Percentiles rank a stretch among this genome's conserved stretches.
phyloP scores from a whole-genome alignment of 352 stramenopile species.

The Hyaloperonospora brassicae region DNA sequence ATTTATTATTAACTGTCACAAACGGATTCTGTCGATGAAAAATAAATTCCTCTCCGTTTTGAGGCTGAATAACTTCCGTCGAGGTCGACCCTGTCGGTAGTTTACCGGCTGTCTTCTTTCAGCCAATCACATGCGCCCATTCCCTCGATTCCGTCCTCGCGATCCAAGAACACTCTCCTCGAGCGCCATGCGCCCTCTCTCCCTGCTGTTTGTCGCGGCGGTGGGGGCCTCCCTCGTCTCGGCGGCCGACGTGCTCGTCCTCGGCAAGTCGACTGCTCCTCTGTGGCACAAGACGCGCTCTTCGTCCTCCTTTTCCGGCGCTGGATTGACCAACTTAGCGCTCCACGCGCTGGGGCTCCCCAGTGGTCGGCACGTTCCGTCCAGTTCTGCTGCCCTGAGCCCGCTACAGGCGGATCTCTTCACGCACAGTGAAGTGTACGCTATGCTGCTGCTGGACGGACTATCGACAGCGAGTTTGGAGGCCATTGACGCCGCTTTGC shows the following conservation, averaged over 20 bases:
- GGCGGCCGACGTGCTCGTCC: constrained; percentile 24
- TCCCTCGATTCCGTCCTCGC: neutral
- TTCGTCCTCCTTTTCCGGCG: constrained; percentile 19
- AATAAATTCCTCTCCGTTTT: too few relatives aligned
- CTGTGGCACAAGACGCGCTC: constrained; percentile 20
- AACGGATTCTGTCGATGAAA: too few relatives aligned
- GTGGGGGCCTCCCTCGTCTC: constrained; percentile 8
- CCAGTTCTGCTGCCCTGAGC: constrained; percentile 15
- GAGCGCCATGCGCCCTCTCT: constrained; percentile 10
- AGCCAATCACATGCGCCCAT: neutral
- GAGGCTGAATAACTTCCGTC: too few relatives aligned
- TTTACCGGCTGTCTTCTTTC: neutral
- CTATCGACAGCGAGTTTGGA: constrained; percentile 12
- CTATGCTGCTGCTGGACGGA: constrained; percentile 30
- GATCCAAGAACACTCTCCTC: constrained; percentile 9
- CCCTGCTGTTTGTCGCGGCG: constrained; percentile 14
- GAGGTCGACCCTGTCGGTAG: too few relatives aligned
- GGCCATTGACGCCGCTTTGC: constrained; percentile 19
- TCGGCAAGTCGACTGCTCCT: constrained; percentile 13
- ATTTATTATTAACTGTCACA: too few relatives aligned
- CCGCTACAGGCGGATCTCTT: constrained; percentile 43
- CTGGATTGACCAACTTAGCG: constrained; percentile 32
- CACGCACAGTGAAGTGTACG: constrained; percentile 25
- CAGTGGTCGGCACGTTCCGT: constrained; percentile 20
- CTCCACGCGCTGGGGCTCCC: constrained; percentile 30